Evolutionary conservation across 106 monocot species (phyloP).

Genomic region (Dactylorhiza incarnata): DNA sequence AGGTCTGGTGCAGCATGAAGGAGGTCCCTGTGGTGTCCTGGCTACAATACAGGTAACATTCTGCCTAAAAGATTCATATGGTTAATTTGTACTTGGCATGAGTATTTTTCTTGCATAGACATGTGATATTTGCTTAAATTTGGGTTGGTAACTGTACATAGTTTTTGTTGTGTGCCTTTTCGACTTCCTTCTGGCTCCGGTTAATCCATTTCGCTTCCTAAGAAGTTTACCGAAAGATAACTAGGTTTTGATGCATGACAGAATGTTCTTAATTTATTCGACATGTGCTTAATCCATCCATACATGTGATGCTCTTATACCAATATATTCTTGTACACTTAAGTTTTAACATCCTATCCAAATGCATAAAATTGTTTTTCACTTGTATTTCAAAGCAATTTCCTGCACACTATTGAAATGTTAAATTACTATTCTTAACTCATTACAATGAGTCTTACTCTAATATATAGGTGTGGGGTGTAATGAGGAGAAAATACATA

Average conservation of each 20-base stretch:
- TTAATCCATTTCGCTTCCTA: neutral
- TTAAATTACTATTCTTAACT: no score
- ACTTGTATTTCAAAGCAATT: no score
- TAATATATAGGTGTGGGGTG: no score
- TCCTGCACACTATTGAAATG: no score
- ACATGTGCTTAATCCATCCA: no score
- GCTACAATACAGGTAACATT: slow-evolving; percentile 78
- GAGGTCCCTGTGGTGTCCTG: slow-evolving; percentile 95
- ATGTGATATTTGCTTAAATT: neutral
- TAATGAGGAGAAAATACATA: no score
- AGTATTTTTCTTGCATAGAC: neutral
- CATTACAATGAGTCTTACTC: no score
- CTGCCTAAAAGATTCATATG: neutral
- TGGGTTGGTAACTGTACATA: neutral
- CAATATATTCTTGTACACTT: no score
- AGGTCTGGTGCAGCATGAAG: slow-evolving; percentile 96
- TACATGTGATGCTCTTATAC: no score
- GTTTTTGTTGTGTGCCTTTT: neutral
- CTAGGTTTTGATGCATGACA: neutral
- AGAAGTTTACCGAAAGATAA: neutral
- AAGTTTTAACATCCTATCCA: no score
- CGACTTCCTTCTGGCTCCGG: neutral
- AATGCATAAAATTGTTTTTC: no score
- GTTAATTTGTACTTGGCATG: neutral
- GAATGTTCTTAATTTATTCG: neutral